Base-by-base conservation (phyloP, 169 alveolate genomes). In the Plasmodium gallinaceum region DNA sequence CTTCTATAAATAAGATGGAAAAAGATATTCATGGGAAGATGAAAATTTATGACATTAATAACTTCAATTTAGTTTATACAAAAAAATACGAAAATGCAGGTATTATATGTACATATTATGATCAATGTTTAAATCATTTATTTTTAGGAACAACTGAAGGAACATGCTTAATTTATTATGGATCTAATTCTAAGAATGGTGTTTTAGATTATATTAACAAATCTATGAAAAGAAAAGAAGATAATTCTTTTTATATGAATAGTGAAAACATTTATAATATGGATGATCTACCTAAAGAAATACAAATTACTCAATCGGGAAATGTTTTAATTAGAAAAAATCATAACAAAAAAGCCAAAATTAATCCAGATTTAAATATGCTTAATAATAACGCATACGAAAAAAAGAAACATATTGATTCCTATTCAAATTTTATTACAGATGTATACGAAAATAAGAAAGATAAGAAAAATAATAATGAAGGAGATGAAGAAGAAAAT, bases 131-230 rank as follows among this genome's bases (percentile, higher is more conserved):
- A 64, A 65, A 65, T 24, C 89, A 78, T 1, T 57, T 78, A 39
- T 78, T 78, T 78, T 24, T 78, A 24, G 89, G 89, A 26, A 78
- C 80, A 14, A 78, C 89, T 1, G 61, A 78, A 46, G 89, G 89
- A 24, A 65, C 24, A 9, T 78, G 89, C 16, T 14, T 78, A 18
- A 58, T 78, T 2, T 78, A 78, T 51, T 78, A 58, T 39, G 72
- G 46, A 48, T 32, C 64, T n/a, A 62, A 68, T 24, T 68, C 72
- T 18, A 61, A 39, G 10, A 39, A 70, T 24, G 89, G 89, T 0
- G 71, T 78, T 8, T 58, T 78, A 48, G 71, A 78, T 16, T 78
- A 78, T 43, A 7, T 78, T n/a, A 26, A 65, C 58, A 78, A 65
- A 65, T 54, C 70, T 22, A 46, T 26, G 14, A 73, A 78, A 51